Evolutionary conservation across 2,329 filamentous ascomycete species (phyloP).

Genomic region (Aspergillus brasiliensis): DNA sequence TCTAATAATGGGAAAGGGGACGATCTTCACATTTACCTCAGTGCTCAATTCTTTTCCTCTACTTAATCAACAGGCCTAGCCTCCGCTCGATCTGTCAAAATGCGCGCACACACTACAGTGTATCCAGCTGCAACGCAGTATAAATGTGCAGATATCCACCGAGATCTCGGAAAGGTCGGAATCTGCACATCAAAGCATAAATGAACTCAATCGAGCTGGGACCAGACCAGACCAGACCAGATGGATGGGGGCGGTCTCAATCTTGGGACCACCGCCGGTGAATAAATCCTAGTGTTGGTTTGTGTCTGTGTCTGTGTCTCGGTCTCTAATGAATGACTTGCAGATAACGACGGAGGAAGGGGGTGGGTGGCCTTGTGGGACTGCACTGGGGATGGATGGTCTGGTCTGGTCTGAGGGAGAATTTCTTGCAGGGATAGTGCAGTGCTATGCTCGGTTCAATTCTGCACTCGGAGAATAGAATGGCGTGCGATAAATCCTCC

Average conservation of each 20-base stretch:
- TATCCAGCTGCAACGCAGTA: no score
- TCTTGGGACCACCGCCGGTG: background rate
- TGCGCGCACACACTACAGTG: background rate
- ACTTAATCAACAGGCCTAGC: background rate
- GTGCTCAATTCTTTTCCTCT: background rate
- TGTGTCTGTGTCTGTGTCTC: background rate
- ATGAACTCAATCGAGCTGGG: background rate
- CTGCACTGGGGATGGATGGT: no score
- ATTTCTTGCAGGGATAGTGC: background rate
- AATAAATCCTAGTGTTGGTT: background rate
- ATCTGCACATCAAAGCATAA: background rate
- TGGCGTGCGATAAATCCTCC: background rate
- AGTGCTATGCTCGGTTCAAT: no score
- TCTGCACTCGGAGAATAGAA: background rate
- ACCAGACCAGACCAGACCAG: no score
- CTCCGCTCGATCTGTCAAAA: background rate
- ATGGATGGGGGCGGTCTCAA: background rate
- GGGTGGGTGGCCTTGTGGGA: background rate
- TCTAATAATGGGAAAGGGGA: background rate
- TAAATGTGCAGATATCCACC: no score
- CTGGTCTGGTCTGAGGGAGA: background rate
- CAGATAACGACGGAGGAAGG: background rate
- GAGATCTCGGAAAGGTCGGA: background rate
- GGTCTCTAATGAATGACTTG: background rate
- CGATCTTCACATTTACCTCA: background rate